Conservation (phyloP, 1,284 basidiomycete genomes). For the Neolentinus lepideus region DNA sequence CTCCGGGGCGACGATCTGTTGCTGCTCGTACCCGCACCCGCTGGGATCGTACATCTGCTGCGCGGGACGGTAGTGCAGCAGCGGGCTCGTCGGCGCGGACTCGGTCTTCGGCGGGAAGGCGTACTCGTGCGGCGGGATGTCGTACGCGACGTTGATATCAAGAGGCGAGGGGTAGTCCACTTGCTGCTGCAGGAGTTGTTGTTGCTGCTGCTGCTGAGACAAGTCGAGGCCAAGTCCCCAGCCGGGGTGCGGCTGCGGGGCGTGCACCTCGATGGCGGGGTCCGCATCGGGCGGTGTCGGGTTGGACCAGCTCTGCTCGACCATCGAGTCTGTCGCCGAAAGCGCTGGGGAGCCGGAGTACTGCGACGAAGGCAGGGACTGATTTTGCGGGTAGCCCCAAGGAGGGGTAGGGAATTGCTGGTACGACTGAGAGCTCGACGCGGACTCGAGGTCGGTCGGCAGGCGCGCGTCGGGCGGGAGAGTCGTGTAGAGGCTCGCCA, state of each 20-base stretch:
- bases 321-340: conserved; percentile 21
- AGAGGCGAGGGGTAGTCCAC: background rate
- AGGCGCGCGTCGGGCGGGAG: conserved; percentile 5
- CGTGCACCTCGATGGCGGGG: conserved; percentile 12
- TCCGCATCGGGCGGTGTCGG: background rate
- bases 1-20: background rate
- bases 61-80: background rate
- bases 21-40: background rate
- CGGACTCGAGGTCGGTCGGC: background rate
- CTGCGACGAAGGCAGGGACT: conserved; percentile 29
- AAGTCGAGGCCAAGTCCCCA: background rate
- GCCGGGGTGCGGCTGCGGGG: conserved; percentile 25
- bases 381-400: conserved; percentile 13
- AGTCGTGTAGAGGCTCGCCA: background rate
- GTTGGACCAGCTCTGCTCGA: background rate
- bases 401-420: conserved; percentile 10
- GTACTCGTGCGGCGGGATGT: background rate
- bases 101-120: background rate
- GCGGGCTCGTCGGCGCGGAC: background rate
- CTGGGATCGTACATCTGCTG: background rate
- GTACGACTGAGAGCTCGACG: background rate
- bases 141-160: background rate
- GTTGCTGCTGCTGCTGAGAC: conserved; percentile 1
- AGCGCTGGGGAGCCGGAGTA: conserved; percentile 39
- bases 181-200: background rate